These are phyloP conservation scores for Sporobolomyces roseus DNA, from an alignment of 768 basidiomycete genomes.

Conservation along the genomic window DNA sequence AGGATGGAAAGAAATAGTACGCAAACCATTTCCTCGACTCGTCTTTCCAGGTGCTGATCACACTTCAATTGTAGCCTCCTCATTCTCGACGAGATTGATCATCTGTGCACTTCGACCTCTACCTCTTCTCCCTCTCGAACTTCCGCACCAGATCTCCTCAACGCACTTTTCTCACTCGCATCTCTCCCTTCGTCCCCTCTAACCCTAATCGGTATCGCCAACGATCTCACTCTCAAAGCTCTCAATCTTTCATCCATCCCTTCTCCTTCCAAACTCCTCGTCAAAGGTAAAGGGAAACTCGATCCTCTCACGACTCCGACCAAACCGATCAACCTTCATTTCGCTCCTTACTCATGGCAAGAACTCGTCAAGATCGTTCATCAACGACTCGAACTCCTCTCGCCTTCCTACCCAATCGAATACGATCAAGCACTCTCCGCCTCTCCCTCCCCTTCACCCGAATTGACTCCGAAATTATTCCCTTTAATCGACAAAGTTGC, in stretches of 20 bases:
- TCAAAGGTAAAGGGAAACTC: constrained; percentile 43
- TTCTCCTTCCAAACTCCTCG: constrained; percentile 29
- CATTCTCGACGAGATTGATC: constrained; percentile 82
- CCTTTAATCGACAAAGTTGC: constrained; percentile 61
- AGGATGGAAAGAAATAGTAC: constrained; percentile 53
- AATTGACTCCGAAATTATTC: not conserved
- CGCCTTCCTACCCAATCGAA: constrained; percentile 48
- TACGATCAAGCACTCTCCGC: constrained; percentile 3
- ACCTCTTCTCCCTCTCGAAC: not conserved
- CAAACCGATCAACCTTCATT: constrained; percentile 61
- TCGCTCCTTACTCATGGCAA: constrained; percentile 69
- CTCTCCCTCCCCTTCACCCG: constrained; percentile 8
- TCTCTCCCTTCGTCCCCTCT: constrained; percentile 56
- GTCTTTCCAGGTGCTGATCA: not conserved
- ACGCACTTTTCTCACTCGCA: constrained; percentile 66
- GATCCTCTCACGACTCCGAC: constrained; percentile 20
- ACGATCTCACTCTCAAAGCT: constrained; percentile 76
- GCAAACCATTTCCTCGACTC: constrained; percentile 51
- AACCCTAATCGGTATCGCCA: constrained; percentile 78
- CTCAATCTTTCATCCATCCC: constrained; percentile 46
- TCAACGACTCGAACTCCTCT: constrained; percentile 57
- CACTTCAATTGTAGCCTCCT: constrained; percentile 52
- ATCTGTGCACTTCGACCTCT: constrained; percentile 53
- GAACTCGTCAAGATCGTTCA: constrained; percentile 69
- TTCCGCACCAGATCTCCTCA: constrained; percentile 58